Percentiles rank a stretch among this genome's conserved stretches.
Conservation (phyloP, 768 basidiomycete species). For the Amanita exitialis region DNA sequence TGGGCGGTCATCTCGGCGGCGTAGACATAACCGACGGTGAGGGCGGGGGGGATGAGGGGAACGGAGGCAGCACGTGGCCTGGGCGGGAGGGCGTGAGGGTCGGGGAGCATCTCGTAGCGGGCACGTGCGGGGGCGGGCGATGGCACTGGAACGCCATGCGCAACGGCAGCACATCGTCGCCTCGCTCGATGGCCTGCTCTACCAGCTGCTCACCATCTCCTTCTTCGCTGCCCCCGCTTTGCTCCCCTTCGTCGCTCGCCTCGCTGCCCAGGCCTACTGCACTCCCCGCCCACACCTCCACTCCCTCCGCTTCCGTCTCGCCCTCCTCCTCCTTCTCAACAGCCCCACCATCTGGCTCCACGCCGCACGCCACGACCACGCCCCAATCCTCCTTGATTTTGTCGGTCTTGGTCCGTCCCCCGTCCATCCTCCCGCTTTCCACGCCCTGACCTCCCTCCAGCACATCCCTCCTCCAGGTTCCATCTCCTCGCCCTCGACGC, state of each 20-base stretch:
- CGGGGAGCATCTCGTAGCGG: constrained; percentile 8
- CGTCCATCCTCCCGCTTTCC: not conserved
- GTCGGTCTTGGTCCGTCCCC: constrained; percentile 60
- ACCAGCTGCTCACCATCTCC: constrained; percentile 66
- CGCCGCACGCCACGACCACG: constrained; percentile 40
- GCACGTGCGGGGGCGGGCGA: not conserved
- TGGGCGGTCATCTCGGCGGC: constrained; percentile 83
- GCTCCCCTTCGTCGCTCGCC: constrained; percentile 41
- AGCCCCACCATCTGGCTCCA: constrained; percentile 54
- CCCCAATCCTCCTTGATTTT: constrained; percentile 65
- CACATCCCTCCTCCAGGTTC: constrained; percentile 49
- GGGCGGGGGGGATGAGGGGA: constrained; percentile 25
- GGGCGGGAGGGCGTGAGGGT: not conserved
- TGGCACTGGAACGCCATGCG: constrained; percentile 40
- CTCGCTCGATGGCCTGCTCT: constrained; percentile 64
- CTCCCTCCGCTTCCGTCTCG: constrained; percentile 62
- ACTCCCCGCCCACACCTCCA: constrained; percentile 50
- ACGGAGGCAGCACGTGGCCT: constrained; percentile 33
- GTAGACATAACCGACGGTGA: constrained; percentile 78
- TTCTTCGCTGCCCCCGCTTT: constrained; percentile 70
- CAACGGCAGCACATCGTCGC: constrained; percentile 64
- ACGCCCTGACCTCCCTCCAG: constrained; percentile 19
- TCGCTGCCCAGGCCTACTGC: constrained; percentile 55
- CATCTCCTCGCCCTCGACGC: constrained; percentile 61
- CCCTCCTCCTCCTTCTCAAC: constrained; percentile 49